phyloP scores from a whole-genome alignment of 1,284 basidiomycete genomes.

The Microbotryomycetes sp. region DNA sequence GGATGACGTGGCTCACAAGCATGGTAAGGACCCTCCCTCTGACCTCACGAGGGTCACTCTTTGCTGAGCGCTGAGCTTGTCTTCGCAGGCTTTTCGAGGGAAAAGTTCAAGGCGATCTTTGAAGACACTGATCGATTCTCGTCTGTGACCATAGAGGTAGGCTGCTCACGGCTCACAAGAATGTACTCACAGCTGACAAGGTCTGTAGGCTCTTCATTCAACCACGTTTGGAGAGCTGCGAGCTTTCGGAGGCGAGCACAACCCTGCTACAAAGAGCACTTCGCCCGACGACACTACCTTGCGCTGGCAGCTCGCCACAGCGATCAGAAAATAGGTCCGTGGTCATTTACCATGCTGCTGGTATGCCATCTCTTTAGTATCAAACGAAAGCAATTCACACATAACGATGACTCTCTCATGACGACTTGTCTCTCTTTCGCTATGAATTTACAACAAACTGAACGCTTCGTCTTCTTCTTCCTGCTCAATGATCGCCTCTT shows the following conservation, averaged over 20 bases:
- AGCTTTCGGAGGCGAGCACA: not conserved
- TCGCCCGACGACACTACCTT: not conserved
- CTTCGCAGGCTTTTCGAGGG: not conserved
- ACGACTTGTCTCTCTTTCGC: no score
- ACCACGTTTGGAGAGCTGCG: not conserved
- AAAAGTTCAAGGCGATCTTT: not conserved
- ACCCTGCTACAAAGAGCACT: not conserved
- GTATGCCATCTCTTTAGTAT: no score
- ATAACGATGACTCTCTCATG: no score
- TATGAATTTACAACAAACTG: not conserved
- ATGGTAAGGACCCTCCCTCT: not conserved
- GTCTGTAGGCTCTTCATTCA: not conserved
- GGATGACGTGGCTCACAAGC: slow-evolving; percentile 2
- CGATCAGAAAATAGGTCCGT: no score
- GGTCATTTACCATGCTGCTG: no score
- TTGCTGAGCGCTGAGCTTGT: not conserved
- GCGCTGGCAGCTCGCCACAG: not conserved
- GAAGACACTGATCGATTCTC: not conserved
- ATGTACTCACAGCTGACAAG: no score
- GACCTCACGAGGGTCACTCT: not conserved
- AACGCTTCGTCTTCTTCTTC: slow-evolving; percentile 8
- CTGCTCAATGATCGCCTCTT: slow-evolving; percentile 51
- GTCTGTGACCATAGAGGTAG: not conserved
- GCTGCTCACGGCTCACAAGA: not conserved
- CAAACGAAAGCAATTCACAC: no score